Conservation (phyloP, 2,329 filamentous ascomycete genomes). For the Trichoderma sp. region DNA sequence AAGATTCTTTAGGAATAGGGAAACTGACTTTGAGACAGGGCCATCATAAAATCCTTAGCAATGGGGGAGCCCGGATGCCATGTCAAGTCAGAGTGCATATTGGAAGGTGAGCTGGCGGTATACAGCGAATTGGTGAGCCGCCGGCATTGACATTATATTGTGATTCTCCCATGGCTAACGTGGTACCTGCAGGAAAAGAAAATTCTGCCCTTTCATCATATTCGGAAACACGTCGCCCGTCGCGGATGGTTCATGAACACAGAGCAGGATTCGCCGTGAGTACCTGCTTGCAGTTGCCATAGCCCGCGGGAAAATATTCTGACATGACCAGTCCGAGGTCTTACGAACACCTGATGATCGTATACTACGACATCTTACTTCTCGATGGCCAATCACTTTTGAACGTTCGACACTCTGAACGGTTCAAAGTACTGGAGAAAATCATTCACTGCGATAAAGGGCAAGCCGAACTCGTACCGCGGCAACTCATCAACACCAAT, state of each 20-base stretch:
- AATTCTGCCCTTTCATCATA: constrained; percentile 77
- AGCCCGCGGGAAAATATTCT: neutral
- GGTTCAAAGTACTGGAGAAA: constrained; percentile 61
- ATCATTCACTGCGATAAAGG: constrained; percentile 59
- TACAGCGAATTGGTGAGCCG: constrained; percentile 63
- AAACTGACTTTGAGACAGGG: constrained; percentile 40
- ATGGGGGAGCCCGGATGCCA: constrained; percentile 61
- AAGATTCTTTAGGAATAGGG: neutral
- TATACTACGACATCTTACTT: constrained; percentile 62
- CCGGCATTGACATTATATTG: no score
- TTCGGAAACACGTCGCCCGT: constrained; percentile 76
- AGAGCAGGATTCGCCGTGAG: constrained; percentile 68
- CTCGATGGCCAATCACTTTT: constrained; percentile 58
- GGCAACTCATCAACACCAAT: constrained; percentile 68
- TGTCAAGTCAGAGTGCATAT: constrained; percentile 68
- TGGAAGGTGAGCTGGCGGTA: constrained; percentile 82
- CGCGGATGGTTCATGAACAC: constrained; percentile 71
- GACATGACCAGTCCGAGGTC: constrained; percentile 46
- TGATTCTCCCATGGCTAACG: neutral
- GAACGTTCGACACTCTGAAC: constrained; percentile 56
- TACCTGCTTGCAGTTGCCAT: constrained; percentile 21
- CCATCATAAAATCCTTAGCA: constrained; percentile 65
- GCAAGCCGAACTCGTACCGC: constrained; percentile 66
- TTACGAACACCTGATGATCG: constrained; percentile 62
- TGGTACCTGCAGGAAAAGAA: constrained; percentile 49